Evolutionary conservation across 805 yeast genomes (phyloP), one percentile per base, ranked within the genome.

Genomic region (Hanseniaspora hatyaiensis): DNA sequence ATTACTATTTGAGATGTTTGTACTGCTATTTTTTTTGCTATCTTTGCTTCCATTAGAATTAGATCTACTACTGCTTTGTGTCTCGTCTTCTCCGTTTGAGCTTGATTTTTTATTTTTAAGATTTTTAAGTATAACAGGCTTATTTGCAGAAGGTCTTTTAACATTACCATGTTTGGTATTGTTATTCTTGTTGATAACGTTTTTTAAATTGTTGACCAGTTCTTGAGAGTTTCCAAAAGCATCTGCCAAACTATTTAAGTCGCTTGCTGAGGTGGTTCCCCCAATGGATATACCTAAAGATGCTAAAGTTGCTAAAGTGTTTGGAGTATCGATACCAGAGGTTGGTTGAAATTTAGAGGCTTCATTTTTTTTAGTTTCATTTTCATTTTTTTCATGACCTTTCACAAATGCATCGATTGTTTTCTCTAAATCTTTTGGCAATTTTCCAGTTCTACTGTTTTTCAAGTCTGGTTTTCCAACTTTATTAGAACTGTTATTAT

Each of bases 11-110:
- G 45, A 52, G 19, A 55, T 51, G 15, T 37, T 46, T 36, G 52
- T 52, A 33, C 48, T 51, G 55, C 44, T 33, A 53, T 52, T 50
- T 54, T 47, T 49, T 49, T 51, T 28, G 60, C 47, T 23, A 61
- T 49, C 47, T 55, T 51, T 44, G 57, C 38, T 49, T 57, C 28
- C 34, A 52, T 16, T 45, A 51, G 26, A 24, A 51, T 34, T 46
- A 49, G 40, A 37, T 31, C 38, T 36, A 16, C 16, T 34, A 19
- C 9, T 37, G 23, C 4, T 13, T 6, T 8, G 8, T 26, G 23
- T 37, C 6, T 8, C 16, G 3, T 37, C 40, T 2, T 3, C 23
- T 26, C 8, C 22, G 2, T 15, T 9, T 15, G 18, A n/a, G 4
- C 16, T 24, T 23, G 22, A 19, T 37, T 26, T 37, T 23, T 1